phyloP scores from a whole-genome alignment of 148 eudicot species.

The Fagopyrum homotropicum region DNA sequence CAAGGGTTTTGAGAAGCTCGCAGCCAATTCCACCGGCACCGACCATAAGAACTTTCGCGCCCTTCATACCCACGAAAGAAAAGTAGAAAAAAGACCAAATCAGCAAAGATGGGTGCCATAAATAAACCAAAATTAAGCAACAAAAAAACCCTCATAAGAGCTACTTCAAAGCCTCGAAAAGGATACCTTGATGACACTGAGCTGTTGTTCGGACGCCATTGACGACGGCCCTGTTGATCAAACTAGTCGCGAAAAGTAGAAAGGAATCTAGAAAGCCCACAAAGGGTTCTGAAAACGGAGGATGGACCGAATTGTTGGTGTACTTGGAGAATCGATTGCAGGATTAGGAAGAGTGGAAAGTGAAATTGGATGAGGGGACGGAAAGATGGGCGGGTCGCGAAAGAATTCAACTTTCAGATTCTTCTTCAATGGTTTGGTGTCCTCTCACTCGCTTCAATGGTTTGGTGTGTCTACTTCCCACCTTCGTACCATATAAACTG shows the following conservation, averaged over 20 bases:
- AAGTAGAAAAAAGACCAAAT: not conserved
- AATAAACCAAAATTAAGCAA: not conserved
- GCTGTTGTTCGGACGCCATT: constrained; percentile 57
- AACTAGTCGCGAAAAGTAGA: not conserved
- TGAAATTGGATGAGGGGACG: not conserved
- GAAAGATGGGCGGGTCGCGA: not conserved
- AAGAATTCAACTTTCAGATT: not conserved
- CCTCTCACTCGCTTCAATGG: not conserved
- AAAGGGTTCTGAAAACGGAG: not conserved
- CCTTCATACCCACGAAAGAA: constrained; percentile 28
- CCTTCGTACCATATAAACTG: not conserved
- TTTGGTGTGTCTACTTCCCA: not conserved
- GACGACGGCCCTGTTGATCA: not conserved
- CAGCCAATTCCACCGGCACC: constrained; percentile 99
- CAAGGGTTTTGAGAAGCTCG: constrained; percentile 90
- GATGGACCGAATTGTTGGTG: not conserved
- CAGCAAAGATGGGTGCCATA: not conserved
- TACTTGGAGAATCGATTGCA: not conserved
- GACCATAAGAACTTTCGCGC: constrained; percentile 86
- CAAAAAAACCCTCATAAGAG: constrained; percentile 8
- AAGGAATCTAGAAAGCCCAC: not conserved
- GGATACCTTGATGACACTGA: constrained; percentile 55
- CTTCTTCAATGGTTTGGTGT: not conserved
- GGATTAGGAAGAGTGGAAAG: not conserved
- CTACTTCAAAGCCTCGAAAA: not conserved